Percentiles rank a stretch among this genome's conserved stretches.
Evolutionary conservation across 73 alveolate genomes (phyloP).

Genomic region (Paramecium biaurelia): DNA sequence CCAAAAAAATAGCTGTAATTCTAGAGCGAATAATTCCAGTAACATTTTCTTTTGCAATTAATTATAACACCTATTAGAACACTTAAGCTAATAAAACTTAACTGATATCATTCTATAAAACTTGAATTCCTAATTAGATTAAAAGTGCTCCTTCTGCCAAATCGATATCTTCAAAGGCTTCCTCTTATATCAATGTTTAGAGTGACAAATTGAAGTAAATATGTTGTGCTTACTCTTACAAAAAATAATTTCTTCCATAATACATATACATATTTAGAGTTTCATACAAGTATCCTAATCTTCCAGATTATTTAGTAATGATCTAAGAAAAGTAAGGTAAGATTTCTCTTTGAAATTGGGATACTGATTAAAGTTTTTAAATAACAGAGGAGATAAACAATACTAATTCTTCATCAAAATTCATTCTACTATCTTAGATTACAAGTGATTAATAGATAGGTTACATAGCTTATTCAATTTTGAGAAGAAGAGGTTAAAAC

Average conservation of each 20-base stretch:
- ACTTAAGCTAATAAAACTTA: neutral
- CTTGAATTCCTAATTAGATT: neutral
- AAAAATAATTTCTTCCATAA: neutral
- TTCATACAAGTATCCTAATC: neutral
- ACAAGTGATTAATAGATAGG: constrained; percentile 63
- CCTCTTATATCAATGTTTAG: neutral
- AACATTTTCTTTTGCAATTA: neutral
- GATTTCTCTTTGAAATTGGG: neutral
- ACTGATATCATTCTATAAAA: neutral
- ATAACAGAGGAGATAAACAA: constrained; percentile 65
- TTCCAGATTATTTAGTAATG: neutral
- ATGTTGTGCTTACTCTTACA: neutral
- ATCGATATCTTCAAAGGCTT: neutral
- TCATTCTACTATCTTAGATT: constrained; percentile 57
- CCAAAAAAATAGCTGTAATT: neutral
- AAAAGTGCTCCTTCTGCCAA: constrained; percentile 42
- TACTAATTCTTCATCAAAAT: constrained; percentile 80
- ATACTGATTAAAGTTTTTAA: constrained; percentile 48
- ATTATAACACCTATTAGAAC: neutral
- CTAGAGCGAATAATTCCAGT: neutral
- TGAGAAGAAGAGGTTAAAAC: constrained; percentile 51
- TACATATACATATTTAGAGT: neutral
- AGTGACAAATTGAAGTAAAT: neutral
- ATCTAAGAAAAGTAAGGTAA: constrained; percentile 11
- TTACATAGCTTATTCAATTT: constrained; percentile 66